phyloP scores from a whole-genome alignment of 2,329 filamentous ascomycete species.

The Fusarium sp. region DNA sequence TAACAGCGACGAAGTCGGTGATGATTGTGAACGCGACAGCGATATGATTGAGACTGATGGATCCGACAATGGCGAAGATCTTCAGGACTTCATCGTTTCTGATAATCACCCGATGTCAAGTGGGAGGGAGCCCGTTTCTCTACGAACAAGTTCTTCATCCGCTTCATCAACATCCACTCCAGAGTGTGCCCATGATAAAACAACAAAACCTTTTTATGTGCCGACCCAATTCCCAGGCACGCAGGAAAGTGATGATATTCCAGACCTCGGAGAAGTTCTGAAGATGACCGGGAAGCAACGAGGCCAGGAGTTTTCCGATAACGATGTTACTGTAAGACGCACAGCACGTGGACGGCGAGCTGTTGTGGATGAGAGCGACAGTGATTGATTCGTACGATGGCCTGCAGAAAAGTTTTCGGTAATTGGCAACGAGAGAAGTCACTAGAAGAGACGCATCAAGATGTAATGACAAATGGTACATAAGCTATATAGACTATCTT shows the following conservation, averaged over 20 bases:
- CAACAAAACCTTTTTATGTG: conserved; percentile 49
- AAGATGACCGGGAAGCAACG: conserved; percentile 2
- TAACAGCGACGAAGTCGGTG: conserved; percentile 59
- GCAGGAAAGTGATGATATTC: conserved; percentile 54
- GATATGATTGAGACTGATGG: conserved; percentile 58
- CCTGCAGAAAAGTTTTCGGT: neutral
- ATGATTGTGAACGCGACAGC: conserved; percentile 62
- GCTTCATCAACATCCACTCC: conserved; percentile 33
- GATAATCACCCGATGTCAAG: conserved; percentile 56
- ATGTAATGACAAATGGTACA: conserved; percentile 19
- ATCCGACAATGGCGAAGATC: conserved; percentile 60
- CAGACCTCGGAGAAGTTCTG: conserved; percentile 48
- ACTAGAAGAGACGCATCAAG: neutral
- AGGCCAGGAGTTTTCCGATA: conserved; percentile 24
- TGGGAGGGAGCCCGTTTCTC: conserved; percentile 45
- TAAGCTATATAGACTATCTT: conserved; percentile 31
- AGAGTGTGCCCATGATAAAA: conserved; percentile 9
- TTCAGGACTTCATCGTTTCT: conserved; percentile 67
- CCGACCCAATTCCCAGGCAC: conserved; percentile 52
- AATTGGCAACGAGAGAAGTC: neutral
- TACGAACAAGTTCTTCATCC: conserved; percentile 39
- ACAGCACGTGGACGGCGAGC: conserved; percentile 41
- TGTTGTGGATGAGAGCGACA: conserved; percentile 47
- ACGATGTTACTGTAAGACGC: conserved; percentile 30
- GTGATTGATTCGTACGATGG: conserved; percentile 39